Base-by-base conservation (phyloP, 1,139 yeast species). In the Candida pseudocylindracea region DNA sequence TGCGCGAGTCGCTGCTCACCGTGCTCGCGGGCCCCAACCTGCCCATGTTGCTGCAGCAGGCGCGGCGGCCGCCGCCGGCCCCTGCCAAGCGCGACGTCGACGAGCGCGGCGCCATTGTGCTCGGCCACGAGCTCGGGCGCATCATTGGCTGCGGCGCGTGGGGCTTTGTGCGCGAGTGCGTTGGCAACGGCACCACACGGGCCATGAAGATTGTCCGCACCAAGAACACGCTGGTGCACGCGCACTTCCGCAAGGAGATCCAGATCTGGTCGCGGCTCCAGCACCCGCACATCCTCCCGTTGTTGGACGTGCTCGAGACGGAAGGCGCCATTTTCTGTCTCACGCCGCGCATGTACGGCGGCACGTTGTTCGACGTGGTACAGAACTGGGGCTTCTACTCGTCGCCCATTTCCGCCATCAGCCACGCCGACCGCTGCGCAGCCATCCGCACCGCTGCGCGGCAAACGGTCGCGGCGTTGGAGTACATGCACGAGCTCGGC, bases 61-160 rank as follows among this genome's bases (percentile, higher is more conserved):
- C 59, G 37, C 43, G 57, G 35, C 48, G 50, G 35, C 6, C 20
- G 6, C 20, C 20, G 20, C 20, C 20, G 20, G n/a, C n/a, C n/a
- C 20, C 20, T 4, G 52, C 49, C 36, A 58, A 59, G 35, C 40
- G 39, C 12, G 57, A 60, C 40, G 57, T 57, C 2, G 76, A 72
- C 42, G 78, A 71, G 39, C 60, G 62, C 37, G 85, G 81, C 1
- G 70, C 74, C 7, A 43, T 59, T 9, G 65, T 75, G 0, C 44
- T 73, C 55, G 67, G 63, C 9, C 69, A 72, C 51, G 64, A 55
- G 30, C 46, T 76, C 30, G 93, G 93, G 0, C 71, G 69, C 41
- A 65, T 75, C n/a, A 72, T 83, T 39, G 94, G 94, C 1, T 69
- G 67, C 45, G 96, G 96, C 8, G 93, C 94, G 0, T 83, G 91